phyloP scores from a whole-genome alignment of 345 rosid genomes.

The Aegle marmelos region DNA sequence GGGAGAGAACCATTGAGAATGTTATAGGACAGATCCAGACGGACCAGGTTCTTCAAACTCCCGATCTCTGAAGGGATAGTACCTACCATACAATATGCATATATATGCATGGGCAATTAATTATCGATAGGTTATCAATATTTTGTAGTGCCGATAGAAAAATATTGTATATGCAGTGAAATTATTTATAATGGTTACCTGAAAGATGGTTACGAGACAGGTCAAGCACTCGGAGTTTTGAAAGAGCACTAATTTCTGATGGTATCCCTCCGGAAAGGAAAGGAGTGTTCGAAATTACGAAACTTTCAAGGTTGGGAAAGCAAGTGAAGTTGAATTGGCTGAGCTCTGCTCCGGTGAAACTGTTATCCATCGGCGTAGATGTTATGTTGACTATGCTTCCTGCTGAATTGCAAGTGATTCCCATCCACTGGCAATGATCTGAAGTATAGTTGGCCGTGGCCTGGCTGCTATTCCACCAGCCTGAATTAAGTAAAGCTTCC shows the following conservation, averaged over 20 bases:
- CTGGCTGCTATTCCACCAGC: too few relatives aligned
- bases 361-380: rapidly evolving
- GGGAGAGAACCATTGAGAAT: neutral
- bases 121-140: too few relatives aligned
- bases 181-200: neutral
- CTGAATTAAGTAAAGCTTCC: too few relatives aligned
- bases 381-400: too few relatives aligned
- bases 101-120: too few relatives aligned
- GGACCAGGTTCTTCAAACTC: rapidly evolving
- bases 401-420: too few relatives aligned
- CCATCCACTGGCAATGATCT: too few relatives aligned
- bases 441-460: too few relatives aligned
- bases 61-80: neutral
- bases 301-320: too few relatives aligned
- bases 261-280: neutral
- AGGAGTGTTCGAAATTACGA: rapidly evolving
- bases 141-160: neutral
- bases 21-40: rapidly evolving
- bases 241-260: neutral
- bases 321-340: too few relatives aligned
- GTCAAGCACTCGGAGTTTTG: neutral
- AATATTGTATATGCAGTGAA: neutral
- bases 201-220: rapidly evolving
- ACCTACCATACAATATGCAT: neutral
- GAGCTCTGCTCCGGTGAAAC: rapidly evolving